These are phyloP conservation scores for Boletus rubroflammeus DNA, from an alignment of 768 basidiomycete species.

Conservation along the genomic window DNA sequence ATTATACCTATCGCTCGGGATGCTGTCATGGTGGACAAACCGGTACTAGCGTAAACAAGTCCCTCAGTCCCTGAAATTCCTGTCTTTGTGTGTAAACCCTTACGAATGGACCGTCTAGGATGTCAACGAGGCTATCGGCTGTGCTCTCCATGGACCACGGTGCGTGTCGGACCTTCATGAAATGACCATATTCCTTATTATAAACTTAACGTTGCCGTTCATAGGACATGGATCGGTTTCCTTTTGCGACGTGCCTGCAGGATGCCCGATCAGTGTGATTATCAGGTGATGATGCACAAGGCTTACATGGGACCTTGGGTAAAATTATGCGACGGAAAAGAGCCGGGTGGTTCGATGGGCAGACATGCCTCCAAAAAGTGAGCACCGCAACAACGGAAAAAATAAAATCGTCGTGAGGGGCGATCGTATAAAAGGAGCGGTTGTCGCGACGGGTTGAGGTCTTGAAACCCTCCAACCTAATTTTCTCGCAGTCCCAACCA, in stretches of 20 bases:
- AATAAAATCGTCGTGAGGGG: constrained; percentile 1
- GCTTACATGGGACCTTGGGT: constrained; percentile 8
- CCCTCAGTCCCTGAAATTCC: constrained; percentile 22
- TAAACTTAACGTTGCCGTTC: constrained; percentile 19
- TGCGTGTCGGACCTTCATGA: constrained; percentile 18
- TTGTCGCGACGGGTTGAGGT: background rate
- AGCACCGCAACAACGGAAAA: constrained; percentile 2
- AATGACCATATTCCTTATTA: constrained; percentile 3
- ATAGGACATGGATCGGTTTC: constrained; percentile 13
- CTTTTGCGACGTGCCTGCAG: constrained; percentile 25
- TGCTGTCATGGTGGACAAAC: constrained; percentile 27
- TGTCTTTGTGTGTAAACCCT: constrained; percentile 17
- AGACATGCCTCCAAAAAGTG: constrained; percentile 11
- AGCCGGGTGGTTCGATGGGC: constrained; percentile 5
- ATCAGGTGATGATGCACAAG: constrained; percentile 18
- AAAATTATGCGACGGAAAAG: constrained; percentile 22
- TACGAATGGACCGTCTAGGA: constrained; percentile 6
- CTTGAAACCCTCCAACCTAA: constrained; percentile 3
- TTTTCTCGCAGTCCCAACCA: constrained; percentile 23
- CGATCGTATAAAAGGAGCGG: constrained; percentile 19
- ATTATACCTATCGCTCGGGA: constrained; percentile 20
- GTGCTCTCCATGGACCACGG: constrained; percentile 16
- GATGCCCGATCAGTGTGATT: constrained; percentile 21
- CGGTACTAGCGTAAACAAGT: constrained; percentile 14
- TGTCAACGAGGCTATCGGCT: constrained; percentile 25